Evolutionary conservation across 345 rosid species (phyloP), one percentile per base, ranked within the genome.

Genomic region (Erodium maritimum): DNA sequence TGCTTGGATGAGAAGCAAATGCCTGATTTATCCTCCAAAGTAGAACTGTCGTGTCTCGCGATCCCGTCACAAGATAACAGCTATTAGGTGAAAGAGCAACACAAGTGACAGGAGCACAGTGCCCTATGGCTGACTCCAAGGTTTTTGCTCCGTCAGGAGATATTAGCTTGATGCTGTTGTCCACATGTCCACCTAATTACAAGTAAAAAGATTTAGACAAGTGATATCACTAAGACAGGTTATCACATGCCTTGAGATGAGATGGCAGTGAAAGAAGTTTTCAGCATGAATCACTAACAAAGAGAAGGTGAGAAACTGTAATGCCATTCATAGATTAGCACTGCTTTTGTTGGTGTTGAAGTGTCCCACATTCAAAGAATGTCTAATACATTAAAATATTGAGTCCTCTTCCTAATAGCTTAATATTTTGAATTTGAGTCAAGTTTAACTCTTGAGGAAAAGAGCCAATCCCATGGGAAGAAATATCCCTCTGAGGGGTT

Each of bases 81-180:
- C 88, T 78, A 65, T 93, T 95, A 54, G 86, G 78, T 33, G 97
- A 90, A 58, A 90, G 86, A 61, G 97, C 91, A 70, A 93, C 79
- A 72, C 99, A 93, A 70, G 99, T 93, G 70, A 90, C 97, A 19
- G 99, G 88, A 69, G 95, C 95, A 77, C 88, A 87, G 74, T 93
- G 99, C 56, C 87, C 97, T 62, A 63, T 61, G 50, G 99, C 99
- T 33, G 82, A 79, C 76, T 93, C 97, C 55, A 93, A 66, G 19
- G 95, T 83, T 77, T 80, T 89, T 65, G 96, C 99, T 64, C 88
- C 96, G 62, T 89, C 97, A 51, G 90, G 65, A 59, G 99, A 85
- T 67, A 93, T 55, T 34, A 93, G 64, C 81, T 87, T 93, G 77
- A 90, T 74, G 64, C 97, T 90, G 64, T 79, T 90, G 77, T 93